A percentile compares a stretch with the other conserved stretches of the same genome.
These are phyloP conservation scores for Pinus albicaulis DNA, from an alignment of 75 land plant species.

Conservation along the genomic window DNA sequence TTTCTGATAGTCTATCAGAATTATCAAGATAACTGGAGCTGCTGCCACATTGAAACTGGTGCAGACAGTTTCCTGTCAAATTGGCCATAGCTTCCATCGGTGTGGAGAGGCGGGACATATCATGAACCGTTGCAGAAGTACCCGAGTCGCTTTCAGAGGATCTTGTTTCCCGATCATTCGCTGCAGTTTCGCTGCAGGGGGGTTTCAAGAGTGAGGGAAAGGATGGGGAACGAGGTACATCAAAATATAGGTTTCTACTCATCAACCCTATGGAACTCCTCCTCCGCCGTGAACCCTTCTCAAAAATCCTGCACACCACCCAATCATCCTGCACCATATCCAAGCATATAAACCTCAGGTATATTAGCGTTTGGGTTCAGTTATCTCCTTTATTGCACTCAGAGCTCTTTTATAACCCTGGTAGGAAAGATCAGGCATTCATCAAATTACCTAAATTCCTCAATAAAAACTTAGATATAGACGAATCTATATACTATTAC, in stretches of 20 bases:
- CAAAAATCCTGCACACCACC: conserved; percentile 65
- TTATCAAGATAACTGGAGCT: background rate
- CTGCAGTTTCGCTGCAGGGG: background rate
- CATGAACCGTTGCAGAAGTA: background rate
- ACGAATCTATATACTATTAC: no score
- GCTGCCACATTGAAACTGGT: background rate
- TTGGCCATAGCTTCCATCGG: background rate
- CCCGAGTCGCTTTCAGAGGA: background rate
- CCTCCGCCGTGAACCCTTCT: conserved; percentile 39
- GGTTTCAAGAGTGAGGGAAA: background rate
- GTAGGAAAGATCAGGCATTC: background rate
- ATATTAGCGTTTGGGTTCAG: no score
- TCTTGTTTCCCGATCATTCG: background rate
- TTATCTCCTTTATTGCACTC: no score
- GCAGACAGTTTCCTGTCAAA: background rate
- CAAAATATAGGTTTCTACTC: background rate
- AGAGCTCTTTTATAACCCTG: no score
- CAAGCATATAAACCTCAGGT: no score
- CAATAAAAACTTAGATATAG: no score
- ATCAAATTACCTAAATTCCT: background rate
- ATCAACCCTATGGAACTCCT: background rate
- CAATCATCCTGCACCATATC: conserved; percentile 40
- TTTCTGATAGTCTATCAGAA: conserved; percentile 4
- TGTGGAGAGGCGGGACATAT: conserved; percentile 1
- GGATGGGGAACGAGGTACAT: conserved; percentile 1